A percentile compares a stretch with the other conserved stretches of the same genome.
Conservation (phyloP, 805 yeast species). For the Jamesozyma spencerorum region DNA sequence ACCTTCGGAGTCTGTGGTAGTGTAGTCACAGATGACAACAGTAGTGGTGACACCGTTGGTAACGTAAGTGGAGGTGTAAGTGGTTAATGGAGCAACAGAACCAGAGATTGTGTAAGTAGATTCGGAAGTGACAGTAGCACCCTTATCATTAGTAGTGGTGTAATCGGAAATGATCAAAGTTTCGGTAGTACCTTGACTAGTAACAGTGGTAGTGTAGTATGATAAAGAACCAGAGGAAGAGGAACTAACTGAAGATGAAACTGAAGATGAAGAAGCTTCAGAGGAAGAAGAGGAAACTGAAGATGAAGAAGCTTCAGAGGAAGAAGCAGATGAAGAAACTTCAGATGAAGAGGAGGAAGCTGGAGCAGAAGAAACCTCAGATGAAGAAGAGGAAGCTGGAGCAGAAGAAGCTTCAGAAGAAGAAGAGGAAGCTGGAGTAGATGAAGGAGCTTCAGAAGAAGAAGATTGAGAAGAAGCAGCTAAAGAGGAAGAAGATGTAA, state of each 20-base stretch:
- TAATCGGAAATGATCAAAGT: slow-evolving; percentile 2
- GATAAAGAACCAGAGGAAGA: not conserved
- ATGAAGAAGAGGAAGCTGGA: not conserved
- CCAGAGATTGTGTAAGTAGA: slow-evolving; percentile 3
- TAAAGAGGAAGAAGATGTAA: not conserved
- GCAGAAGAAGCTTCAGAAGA: not conserved
- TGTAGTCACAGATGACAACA: slow-evolving; percentile 2
- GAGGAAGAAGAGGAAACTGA: not conserved
- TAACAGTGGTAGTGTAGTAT: slow-evolving; percentile 5
- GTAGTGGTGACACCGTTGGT: slow-evolving; percentile 1
- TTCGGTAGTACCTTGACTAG: not conserved
- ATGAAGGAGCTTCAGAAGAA: not conserved
- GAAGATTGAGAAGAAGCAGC: not conserved
- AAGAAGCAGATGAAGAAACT: not conserved
- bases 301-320: not conserved
- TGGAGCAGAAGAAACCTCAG: not conserved
- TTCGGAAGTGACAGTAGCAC: not conserved
- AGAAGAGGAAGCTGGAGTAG: too few relatives aligned
- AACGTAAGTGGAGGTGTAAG: slow-evolving; percentile 1
- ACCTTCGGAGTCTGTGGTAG: slow-evolving; percentile 2
- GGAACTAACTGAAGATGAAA: not conserved
- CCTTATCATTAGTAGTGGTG: slow-evolving; percentile 3
- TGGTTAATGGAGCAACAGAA: slow-evolving; percentile 2
- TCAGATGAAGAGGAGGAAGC: not conserved
- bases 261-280: not conserved